Conservation (phyloP, 805 yeast species). For the Candida xiaguanensis region DNA sequence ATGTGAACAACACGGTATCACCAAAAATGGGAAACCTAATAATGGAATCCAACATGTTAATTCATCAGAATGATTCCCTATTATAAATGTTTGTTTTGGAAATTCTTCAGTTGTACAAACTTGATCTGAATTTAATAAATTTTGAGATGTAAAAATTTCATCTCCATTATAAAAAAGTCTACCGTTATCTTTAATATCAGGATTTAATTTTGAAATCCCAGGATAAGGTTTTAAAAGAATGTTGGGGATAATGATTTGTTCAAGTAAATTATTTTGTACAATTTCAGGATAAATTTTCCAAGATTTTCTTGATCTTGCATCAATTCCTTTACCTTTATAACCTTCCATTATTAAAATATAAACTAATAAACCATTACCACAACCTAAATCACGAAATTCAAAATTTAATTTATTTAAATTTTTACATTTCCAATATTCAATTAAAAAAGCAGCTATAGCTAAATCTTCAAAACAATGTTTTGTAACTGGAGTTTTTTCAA, state of each 20-base stretch:
- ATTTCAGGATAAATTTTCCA: conserved; percentile 75
- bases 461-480: conserved; percentile 96
- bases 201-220: conserved; percentile 48
- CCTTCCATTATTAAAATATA: conserved; percentile 77
- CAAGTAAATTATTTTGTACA: conserved; percentile 56
- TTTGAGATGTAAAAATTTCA: conserved; percentile 48
- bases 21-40: conserved; percentile 80
- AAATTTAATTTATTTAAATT: conserved; percentile 44
- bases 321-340: conserved; percentile 77
- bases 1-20: conserved; percentile 95
- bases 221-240: conserved; percentile 70
- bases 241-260: conserved; percentile 82
- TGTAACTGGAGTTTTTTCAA: conserved; percentile 90
- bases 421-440: conserved; percentile 71
- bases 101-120: conserved; percentile 60
- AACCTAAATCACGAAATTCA: conserved; percentile 85
- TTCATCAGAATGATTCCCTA: conserved; percentile 95
- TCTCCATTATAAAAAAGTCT: conserved; percentile 21
- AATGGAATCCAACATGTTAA: conserved; percentile 94
- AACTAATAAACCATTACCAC: conserved; percentile 90
- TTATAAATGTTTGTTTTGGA: conserved; percentile 69
- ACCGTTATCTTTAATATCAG: conserved; percentile 58
- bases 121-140: conserved; percentile 47
- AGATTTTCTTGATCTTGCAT: conserved; percentile 84
- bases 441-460: conserved; percentile 90